phyloP scores from a whole-genome alignment of 805 yeast species.

The Phaffomyces antillensis region DNA sequence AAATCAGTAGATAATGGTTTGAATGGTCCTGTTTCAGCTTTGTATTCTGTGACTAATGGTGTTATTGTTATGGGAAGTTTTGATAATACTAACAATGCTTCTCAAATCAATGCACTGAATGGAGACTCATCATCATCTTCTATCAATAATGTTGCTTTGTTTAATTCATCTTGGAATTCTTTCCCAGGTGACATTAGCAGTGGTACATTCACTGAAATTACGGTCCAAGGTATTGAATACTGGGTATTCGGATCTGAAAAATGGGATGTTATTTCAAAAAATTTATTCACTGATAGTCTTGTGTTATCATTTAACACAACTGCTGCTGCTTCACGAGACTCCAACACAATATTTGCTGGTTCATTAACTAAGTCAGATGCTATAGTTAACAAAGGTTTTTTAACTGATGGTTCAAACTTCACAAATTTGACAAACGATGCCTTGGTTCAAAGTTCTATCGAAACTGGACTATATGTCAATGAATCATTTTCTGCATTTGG shows the following conservation, averaged over 20 bases:
- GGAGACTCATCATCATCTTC: conserved; percentile 24
- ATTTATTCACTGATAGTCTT: conserved; percentile 28
- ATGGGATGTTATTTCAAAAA: conserved; percentile 35
- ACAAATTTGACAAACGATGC: conserved; percentile 17
- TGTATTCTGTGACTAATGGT: conserved; percentile 26
- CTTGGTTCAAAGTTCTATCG: conserved; percentile 17
- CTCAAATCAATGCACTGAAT: conserved; percentile 23
- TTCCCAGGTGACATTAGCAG: conserved; percentile 29
- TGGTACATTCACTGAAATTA: conserved; percentile 13
- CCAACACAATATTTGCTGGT: conserved; percentile 21
- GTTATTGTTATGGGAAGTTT: conserved; percentile 45
- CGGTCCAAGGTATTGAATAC: conserved; percentile 33
- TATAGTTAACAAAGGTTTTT: conserved; percentile 15
- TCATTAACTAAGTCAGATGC: conserved; percentile 14
- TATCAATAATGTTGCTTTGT: conserved; percentile 31
- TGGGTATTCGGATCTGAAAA: conserved; percentile 31
- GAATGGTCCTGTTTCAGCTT: conserved; percentile 30
- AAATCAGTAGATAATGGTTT: conserved; percentile 30
- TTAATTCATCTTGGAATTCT: conserved; percentile 35
- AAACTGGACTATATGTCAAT: conserved; percentile 38
- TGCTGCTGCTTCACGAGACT: conserved; percentile 12
- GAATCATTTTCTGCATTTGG: conserved; percentile 47
- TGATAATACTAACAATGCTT: conserved; percentile 26
- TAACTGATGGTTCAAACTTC: conserved; percentile 5
- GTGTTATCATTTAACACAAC: conserved; percentile 28